Conservation (phyloP, 306 rosid genomes). For the Delonix regia region DNA sequence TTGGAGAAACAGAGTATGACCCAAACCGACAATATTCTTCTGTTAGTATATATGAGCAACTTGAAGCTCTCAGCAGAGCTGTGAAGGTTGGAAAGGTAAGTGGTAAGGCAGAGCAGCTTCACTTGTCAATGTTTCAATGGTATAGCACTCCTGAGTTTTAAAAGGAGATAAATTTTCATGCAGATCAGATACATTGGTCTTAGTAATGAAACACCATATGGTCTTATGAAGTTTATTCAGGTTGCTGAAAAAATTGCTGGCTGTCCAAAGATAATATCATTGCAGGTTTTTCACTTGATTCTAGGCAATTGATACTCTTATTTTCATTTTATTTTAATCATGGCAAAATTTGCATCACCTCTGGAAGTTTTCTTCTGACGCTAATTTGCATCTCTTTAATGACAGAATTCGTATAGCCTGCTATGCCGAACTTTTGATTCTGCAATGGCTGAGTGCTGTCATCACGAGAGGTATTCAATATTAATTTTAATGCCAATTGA, state of each 20-base stretch:
- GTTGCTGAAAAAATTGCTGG: constrained; percentile 53
- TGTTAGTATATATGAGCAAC: constrained; percentile 74
- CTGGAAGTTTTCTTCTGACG: constrained; percentile 26
- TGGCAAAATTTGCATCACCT: constrained; percentile 11
- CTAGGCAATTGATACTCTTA: constrained; percentile 9
- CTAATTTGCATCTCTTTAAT: constrained; percentile 42
- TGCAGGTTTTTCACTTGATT: constrained; percentile 68
- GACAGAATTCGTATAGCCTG: constrained; percentile 83
- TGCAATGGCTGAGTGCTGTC: constrained; percentile 92
- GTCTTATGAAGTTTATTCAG: constrained; percentile 89
- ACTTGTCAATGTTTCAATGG: constrained; percentile 2
- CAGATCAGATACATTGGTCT: constrained; percentile 87
- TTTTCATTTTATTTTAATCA: constrained; percentile 18
- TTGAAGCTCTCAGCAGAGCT: constrained; percentile 70
- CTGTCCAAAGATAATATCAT: constrained; percentile 64
- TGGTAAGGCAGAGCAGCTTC: constrained; percentile 23
- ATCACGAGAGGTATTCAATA: constrained; percentile 78
- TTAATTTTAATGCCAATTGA: constrained; percentile 14
- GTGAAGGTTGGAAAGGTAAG: constrained; percentile 77
- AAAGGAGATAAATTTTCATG: constrained; percentile 35
- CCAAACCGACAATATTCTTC: constrained; percentile 64
- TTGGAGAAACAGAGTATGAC: constrained; percentile 88
- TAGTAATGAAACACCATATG: constrained; percentile 93
- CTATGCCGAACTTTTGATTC: constrained; percentile 87
- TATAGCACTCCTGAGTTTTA: constrained; percentile 3